Percentiles rank a stretch among this genome's conserved stretches.
These are phyloP conservation scores for Lanzia echinophila DNA, from an alignment of 2,329 filamentous ascomycete species.

Conservation along the genomic window DNA sequence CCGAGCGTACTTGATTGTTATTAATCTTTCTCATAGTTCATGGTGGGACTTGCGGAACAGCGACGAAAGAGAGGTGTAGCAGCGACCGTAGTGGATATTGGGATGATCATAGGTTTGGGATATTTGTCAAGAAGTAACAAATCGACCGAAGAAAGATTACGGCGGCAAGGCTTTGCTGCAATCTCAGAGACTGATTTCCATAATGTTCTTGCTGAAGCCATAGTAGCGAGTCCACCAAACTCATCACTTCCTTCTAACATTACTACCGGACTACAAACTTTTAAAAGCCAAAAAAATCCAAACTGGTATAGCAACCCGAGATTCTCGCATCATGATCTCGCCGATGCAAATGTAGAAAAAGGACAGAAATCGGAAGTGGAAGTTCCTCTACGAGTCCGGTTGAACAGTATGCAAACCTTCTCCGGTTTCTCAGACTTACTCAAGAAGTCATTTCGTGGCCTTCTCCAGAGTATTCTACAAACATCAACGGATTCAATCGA, in stretches of 20 bases:
- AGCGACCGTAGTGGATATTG: conserved; percentile 45
- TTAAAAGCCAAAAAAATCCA: neutral
- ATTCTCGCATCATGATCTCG: neutral
- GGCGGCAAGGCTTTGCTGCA: neutral
- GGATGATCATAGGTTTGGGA: conserved; percentile 39
- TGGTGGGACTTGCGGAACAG: conserved; percentile 36
- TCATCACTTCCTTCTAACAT: neutral
- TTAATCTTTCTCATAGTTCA: no score
- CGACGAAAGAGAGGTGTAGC: conserved; percentile 36
- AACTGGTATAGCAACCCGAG: neutral
- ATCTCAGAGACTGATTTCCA: conserved; percentile 35
- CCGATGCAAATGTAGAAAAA: neutral
- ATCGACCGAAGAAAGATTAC: conserved; percentile 1
- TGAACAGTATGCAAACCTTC: neutral
- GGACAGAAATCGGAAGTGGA: no score
- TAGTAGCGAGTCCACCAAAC: conserved; percentile 28
- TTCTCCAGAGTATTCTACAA: no score
- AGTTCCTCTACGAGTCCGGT: neutral
- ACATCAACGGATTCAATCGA: no score
- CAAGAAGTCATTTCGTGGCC: no score
- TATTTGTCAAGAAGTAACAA: conserved; percentile 24
- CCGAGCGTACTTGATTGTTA: no score
- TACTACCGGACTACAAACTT: neutral
- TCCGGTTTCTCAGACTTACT: no score
- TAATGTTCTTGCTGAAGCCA: conserved; percentile 37